Evolutionary conservation across 2,329 filamentous ascomycete genomes (phyloP), one percentile per base, ranked within the genome.

Genomic region (Calonectria pseudoreteaudii): DNA sequence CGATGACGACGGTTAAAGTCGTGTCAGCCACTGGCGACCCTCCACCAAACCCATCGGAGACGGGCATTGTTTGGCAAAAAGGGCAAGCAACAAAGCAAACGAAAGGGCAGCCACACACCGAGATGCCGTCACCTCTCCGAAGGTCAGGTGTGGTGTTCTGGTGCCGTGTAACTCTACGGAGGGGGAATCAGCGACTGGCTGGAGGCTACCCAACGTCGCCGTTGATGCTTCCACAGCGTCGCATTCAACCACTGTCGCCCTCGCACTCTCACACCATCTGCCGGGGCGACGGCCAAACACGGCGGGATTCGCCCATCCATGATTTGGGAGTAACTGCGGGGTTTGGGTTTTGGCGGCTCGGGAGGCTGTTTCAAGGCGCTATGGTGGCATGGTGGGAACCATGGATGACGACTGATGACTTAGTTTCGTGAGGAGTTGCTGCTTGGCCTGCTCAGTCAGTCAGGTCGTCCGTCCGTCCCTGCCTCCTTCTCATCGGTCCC

Each of bases 11-110:
- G 66, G 72, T 53, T 50, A 65, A 69, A 64, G 49, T 28, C 60
- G 67, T 81, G 75, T 75, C 77, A 75, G 76, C 81, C 81, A 82
- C 76, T 82, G 80, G 77, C 76, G 75, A 82, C 81, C 81, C 81
- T 82, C 81, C 81, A 82, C 70, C 77, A 79, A 41, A n/a, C 8
- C 49, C 68, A 41, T 72, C 70, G 70, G 56, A 79, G 26, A 67
- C 31, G 71, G 71, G 28, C 66, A 47, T 36, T 28, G 60, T 50
- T 47, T 56, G 58, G 34, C 36, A 70, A 56, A 34, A 62, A 36
- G 53, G n/a, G n/a, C n/a, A n/a, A n/a, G 44, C 44, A 34, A 53
- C 69, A 68, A 68, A 72, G 49, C 73, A 76, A 76, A 75, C 23
- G n/a, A 26, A 7, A 36, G 4, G 16, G 68, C 76, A 47, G 44